These are phyloP conservation scores for Fusarium proliferatum DNA, from an alignment of 2,329 filamentous ascomycete species.

Conservation along the genomic window DNA sequence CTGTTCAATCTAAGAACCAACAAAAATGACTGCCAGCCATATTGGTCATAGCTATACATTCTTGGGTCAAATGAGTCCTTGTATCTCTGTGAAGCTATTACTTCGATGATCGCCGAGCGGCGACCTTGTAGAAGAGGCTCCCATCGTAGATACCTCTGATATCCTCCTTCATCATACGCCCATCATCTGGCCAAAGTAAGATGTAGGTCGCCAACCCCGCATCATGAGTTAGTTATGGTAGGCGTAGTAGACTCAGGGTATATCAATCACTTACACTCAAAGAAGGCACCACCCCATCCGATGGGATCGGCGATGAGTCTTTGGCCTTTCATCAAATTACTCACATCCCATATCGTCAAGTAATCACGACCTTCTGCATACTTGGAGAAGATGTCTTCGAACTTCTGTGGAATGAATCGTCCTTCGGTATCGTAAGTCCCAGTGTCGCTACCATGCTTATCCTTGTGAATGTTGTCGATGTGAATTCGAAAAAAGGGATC, in stretches of 20 bases:
- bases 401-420: neutral
- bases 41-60: rapidly evolving
- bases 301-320: neutral
- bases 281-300: neutral
- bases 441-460: neutral
- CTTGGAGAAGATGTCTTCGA: neutral
- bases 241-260: rapidly evolving
- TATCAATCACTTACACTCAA: neutral
- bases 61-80: rapidly evolving
- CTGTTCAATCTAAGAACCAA: rapidly evolving
- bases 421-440: neutral
- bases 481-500: rapidly evolving
- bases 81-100: rapidly evolving
- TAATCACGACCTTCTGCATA: neutral
- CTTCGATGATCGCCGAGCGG: neutral
- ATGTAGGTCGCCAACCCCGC: neutral
- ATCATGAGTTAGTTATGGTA: rapidly evolving
- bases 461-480: neutral
- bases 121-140: neutral
- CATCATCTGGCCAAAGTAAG: neutral
- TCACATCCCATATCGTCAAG: neutral
- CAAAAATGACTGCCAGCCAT: too few species aligned
- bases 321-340: rapidly evolving
- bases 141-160: neutral
- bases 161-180: constrained; percentile 1